Conservation (phyloP, 2,329 filamentous ascomycete species). For the Ophiostoma quercus region DNA sequence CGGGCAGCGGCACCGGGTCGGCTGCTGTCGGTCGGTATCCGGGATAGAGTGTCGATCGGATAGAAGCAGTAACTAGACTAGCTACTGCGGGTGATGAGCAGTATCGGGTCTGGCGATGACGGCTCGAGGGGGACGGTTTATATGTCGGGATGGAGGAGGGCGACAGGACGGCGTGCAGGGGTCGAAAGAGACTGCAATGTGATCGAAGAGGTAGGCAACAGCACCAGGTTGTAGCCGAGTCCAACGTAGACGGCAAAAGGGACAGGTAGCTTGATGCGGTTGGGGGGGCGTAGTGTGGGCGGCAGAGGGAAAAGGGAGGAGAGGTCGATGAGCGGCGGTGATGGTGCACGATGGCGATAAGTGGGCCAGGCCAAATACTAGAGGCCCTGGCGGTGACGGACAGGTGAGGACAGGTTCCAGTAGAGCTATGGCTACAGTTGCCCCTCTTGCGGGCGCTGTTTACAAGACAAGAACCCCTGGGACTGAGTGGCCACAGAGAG, state of each 20-base stretch:
- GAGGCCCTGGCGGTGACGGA: slow-evolving; percentile 11
- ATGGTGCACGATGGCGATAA: slow-evolving; percentile 22
- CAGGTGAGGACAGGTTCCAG: slow-evolving; percentile 14
- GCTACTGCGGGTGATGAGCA: neutral
- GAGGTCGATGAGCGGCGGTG: slow-evolving; percentile 17
- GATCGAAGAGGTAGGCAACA: neutral
- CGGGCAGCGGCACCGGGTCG: neutral
- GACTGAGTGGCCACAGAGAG: neutral
- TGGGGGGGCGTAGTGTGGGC: slow-evolving; percentile 8
- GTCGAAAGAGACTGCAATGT: neutral
- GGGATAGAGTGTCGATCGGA: neutral
- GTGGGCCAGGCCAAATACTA: slow-evolving; percentile 11
- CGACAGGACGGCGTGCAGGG: neutral
- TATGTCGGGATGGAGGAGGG: neutral
- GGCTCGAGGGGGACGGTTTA: neutral
- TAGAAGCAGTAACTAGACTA: too few relatives aligned
- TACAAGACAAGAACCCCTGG: too few relatives aligned
- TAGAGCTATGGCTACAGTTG: neutral
- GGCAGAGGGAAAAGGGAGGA: slow-evolving; percentile 19
- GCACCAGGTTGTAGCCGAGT: slow-evolving; percentile 15
- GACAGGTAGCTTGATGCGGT: slow-evolving; percentile 19
- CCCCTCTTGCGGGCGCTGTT: slow-evolving; percentile 18
- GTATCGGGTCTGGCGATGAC: neutral
- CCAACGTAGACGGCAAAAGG: slow-evolving; percentile 17
- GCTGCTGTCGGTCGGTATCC: neutral